Base-by-base conservation (phyloP, 495 filamentous ascomycete genomes). In the Lepraria neglecta region DNA sequence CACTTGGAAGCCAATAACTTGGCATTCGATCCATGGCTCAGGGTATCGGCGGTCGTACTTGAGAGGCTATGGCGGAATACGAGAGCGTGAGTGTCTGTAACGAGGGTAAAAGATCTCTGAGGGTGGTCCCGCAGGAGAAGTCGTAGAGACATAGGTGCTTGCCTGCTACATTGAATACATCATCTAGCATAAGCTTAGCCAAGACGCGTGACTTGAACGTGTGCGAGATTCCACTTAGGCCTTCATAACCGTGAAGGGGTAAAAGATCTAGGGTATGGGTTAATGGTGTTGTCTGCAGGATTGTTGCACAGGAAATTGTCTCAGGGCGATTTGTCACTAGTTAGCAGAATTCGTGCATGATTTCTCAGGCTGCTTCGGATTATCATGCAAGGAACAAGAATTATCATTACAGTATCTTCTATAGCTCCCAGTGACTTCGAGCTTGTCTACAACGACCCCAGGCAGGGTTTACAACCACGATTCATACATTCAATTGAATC, bases 61-160 rank as follows among this genome's bases (percentile, higher is more conserved):
- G 82, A 77, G 27, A 80, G 71, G 62, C 78, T 88, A 76, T 95
- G 82, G 33, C 86, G 85, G 64, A 97, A 88, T 56, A 96, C 84
- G 64, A 98, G 79, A 66, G 83, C 87, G 76, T 95, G 85, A 17
- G 89, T 82, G 9, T 81, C 69, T 15, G 92, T 90, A 27, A 84
- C 83, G 59, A 98, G 80, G 21, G 89, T 90, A 72, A 98, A 89
- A 58, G 90, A 85, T 59, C 94, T 86, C 65, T 88, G 81, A 66
- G 92, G 90, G 70, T 88, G 82, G 67, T 96, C 89, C 68, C 86
- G 62, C 27, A 70, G 31, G 14, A 70, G 43, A 28, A 70, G 56
- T 30, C 45, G 59, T 19, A 65, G 47, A 60, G 67, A 65, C 67
- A 69, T 68, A 6, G 3, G 56, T 27, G 31, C 46, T 53, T 24